phyloP scores from a whole-genome alignment of 305 asterid species.

The Solanum hybrid region DNA sequence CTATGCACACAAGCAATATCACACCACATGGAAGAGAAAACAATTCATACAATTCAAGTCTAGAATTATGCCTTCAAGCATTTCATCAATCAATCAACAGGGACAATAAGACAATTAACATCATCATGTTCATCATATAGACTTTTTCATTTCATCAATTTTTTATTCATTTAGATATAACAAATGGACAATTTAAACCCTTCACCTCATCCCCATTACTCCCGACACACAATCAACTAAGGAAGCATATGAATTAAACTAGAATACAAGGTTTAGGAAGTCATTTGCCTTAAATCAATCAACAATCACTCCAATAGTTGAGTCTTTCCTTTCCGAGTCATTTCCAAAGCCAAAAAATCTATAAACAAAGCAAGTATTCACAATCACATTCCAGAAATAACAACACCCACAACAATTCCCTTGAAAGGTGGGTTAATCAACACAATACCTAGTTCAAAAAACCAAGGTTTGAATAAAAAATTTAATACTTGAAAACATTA shows the following conservation, averaged over 20 bases:
- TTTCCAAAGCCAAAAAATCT: neutral
- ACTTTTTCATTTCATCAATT: no score
- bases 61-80: no score
- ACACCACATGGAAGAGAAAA: no score
- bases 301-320: neutral
- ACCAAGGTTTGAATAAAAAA: neutral
- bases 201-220: neutral
- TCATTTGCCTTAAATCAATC: neutral
- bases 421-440: neutral
- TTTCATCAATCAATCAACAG: no score
- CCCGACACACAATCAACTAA: neutral
- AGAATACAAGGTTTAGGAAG: neutral
- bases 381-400: neutral
- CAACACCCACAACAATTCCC: neutral
- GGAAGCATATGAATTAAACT: neutral
- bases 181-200: neutral
- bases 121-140: neutral
- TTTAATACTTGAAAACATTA: neutral
- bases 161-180: neutral
- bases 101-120: neutral
- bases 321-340: neutral
- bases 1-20: no score
- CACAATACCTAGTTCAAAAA: neutral
- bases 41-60: no score
- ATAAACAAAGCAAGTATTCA: neutral